A percentile compares a stretch with the other conserved stretches of the same genome.
These are phyloP conservation scores for Phytophthora multivora DNA, from an alignment of 352 stramenopile species.

Conservation along the genomic window DNA sequence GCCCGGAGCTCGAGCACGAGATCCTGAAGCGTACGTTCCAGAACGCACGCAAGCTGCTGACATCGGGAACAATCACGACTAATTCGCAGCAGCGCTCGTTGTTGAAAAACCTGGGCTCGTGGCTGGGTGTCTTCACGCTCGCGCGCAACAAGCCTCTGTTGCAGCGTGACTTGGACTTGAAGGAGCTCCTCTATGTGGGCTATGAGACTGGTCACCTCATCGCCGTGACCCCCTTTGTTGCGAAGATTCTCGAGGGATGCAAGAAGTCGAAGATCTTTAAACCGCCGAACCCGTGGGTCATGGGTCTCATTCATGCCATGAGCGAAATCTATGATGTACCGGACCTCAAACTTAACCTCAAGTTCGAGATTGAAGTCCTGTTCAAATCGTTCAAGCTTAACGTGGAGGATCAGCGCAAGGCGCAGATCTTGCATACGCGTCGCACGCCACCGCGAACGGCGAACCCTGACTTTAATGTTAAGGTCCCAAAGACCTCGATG, in stretches of 20 bases:
- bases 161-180: slow-evolving; percentile 98
- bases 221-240: slow-evolving; percentile 97
- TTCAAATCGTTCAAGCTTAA: slow-evolving; percentile 99
- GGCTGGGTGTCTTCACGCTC: slow-evolving; percentile 98
- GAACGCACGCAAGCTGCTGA: slow-evolving; percentile 96
- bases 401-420: slow-evolving; percentile 95
- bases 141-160: slow-evolving; percentile 97
- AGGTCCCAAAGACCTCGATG: slow-evolving; percentile 70
- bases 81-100: slow-evolving; percentile 97
- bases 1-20: slow-evolving; percentile 91
- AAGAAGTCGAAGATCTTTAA: slow-evolving; percentile 98
- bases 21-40: slow-evolving; percentile 96
- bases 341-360: slow-evolving; percentile 99
- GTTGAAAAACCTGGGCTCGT: slow-evolving; percentile 99
- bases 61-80: slow-evolving; percentile 97
- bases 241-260: slow-evolving; percentile 98
- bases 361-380: slow-evolving; percentile 99
- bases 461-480: slow-evolving; percentile 99
- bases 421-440: slow-evolving; percentile 90
- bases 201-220: slow-evolving; percentile 97
- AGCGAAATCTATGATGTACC: slow-evolving; percentile 98
- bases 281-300: slow-evolving; percentile 99
- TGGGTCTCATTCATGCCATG: slow-evolving; percentile 98
- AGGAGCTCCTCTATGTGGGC: slow-evolving; percentile 97
- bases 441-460: slow-evolving; percentile 91